Percentiles rank a stretch among this genome's conserved stretches.
Evolutionary conservation across 176 grass and related monocot species (phyloP).

Genomic region (Lolium multiflorum): DNA sequence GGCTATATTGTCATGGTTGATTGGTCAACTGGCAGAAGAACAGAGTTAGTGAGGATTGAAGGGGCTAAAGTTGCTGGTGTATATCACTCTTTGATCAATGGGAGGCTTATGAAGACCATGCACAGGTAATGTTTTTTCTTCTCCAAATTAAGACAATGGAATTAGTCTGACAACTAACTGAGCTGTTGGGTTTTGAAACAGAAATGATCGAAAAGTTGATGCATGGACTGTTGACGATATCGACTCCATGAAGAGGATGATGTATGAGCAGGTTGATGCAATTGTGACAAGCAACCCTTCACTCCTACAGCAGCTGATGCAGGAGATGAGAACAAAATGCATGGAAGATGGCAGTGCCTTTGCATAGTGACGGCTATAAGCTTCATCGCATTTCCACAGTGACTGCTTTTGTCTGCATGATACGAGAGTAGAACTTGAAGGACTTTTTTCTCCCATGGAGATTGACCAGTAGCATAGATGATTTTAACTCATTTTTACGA

Average conservation of each 20-base stretch:
- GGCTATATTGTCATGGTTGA: slow-evolving; percentile 97
- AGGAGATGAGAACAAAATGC: slow-evolving; percentile 67
- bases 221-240: slow-evolving; percentile 94
- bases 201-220: slow-evolving; percentile 75
- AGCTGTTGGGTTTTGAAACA: slow-evolving; percentile 36
- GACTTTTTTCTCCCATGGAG: slow-evolving; percentile 26
- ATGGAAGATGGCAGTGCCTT: slow-evolving; percentile 70
- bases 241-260: slow-evolving; percentile 76
- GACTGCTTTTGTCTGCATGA: neutral
- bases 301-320: slow-evolving; percentile 72
- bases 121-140: slow-evolving; percentile 46
- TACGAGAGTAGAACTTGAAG: slow-evolving; percentile 26
- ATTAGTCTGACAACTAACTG: neutral
- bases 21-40: slow-evolving; percentile 60
- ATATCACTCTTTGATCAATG: slow-evolving; percentile 73
- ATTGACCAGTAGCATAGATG: neutral
- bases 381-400: slow-evolving; percentile 28
- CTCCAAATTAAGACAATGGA: neutral
- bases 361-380: slow-evolving; percentile 44
- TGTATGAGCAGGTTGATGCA: slow-evolving; percentile 75
- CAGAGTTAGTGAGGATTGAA: slow-evolving; percentile 68
- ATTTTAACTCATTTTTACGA: neutral
- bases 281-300: slow-evolving; percentile 88
- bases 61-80: slow-evolving; percentile 82
- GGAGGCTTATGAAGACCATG: slow-evolving; percentile 63